phyloP scores from a whole-genome alignment of 139 green algal species.

The Volvox africanus region DNA sequence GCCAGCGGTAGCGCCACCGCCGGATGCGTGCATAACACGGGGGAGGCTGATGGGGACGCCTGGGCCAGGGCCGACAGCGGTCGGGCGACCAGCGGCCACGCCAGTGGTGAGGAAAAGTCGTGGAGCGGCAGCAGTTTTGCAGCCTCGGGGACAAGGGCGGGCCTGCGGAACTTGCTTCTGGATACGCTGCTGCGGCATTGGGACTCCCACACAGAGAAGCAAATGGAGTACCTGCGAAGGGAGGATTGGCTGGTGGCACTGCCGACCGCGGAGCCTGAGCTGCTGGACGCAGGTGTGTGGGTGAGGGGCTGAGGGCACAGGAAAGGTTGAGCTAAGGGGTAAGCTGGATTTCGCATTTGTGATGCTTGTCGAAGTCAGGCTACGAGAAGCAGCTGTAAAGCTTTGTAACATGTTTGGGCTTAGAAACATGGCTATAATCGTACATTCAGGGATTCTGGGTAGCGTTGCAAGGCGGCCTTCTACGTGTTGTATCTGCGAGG shows the following conservation, averaged over 20 bases:
- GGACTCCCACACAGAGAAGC: background rate
- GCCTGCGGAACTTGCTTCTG: conserved; percentile 24
- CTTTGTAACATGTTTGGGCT: too few relatives aligned
- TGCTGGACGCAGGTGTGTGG: conserved; percentile 27
- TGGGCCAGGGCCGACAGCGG: background rate
- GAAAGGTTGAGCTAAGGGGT: too few relatives aligned
- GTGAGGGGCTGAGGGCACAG: too few relatives aligned
- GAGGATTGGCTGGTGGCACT: conserved; percentile 51
- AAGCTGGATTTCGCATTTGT: too few relatives aligned
- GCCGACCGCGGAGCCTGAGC: conserved; percentile 7
- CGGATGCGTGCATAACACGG: background rate
- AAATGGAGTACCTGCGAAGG: conserved; percentile 40
- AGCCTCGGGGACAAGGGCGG: background rate
- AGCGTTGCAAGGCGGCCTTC: too few relatives aligned
- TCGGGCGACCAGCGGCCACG: background rate
- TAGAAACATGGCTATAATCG: too few relatives aligned
- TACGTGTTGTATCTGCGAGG: too few relatives aligned
- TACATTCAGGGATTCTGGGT: too few relatives aligned
- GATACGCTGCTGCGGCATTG: conserved; percentile 40
- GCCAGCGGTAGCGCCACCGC: background rate
- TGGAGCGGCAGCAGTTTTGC: background rate
- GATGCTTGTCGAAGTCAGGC: too few relatives aligned
- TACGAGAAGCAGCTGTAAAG: too few relatives aligned
- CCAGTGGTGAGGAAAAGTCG: background rate
- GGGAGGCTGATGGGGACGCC: conserved; percentile 7